Evolutionary conservation across 2,329 filamentous ascomycete genomes (phyloP).

Genomic region (Sphaerulina vaccinii): DNA sequence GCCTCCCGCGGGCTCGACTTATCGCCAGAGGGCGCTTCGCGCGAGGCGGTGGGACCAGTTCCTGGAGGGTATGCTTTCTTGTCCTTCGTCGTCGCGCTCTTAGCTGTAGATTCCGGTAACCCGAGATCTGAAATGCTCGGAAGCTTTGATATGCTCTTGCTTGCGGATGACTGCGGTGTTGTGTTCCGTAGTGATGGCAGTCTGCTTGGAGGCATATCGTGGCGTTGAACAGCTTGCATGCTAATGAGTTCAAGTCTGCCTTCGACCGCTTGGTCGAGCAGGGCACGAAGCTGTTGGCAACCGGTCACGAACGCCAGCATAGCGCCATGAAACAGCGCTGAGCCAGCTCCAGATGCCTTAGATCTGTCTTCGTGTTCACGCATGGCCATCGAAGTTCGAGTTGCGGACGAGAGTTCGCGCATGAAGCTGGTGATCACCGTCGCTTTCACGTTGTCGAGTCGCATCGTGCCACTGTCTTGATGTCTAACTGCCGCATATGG

Average conservation of each 20-base stretch:
- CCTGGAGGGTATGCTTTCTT: background rate
- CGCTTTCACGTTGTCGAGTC: background rate
- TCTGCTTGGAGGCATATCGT: background rate
- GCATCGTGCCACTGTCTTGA: slow-evolving; percentile 5
- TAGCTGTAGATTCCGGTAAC: background rate
- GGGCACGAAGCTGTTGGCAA: background rate
- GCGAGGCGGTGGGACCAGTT: background rate
- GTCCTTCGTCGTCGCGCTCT: background rate
- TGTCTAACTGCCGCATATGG: slow-evolving; percentile 21
- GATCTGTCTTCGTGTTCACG: slow-evolving; percentile 4
- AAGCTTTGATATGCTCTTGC: background rate
- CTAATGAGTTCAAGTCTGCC: background rate
- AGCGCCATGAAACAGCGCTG: slow-evolving; percentile 3
- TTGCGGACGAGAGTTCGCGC: slow-evolving; percentile 1
- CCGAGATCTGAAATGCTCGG: background rate
- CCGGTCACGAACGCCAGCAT: slow-evolving; percentile 5
- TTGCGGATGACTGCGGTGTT: background rate
- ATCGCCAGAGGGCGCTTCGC: background rate
- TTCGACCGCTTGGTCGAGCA: slow-evolving; percentile 4
- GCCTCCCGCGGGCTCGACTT: background rate
- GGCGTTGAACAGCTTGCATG: background rate
- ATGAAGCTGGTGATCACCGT: slow-evolving; percentile 3
- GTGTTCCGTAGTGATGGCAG: background rate
- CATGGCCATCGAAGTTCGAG: slow-evolving; percentile 5
- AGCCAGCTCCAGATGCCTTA: background rate